Percentiles rank a stretch among this genome's conserved stretches.
Evolutionary conservation across 208 protist species (phyloP).

Genomic region (Crithidia bombi): DNA sequence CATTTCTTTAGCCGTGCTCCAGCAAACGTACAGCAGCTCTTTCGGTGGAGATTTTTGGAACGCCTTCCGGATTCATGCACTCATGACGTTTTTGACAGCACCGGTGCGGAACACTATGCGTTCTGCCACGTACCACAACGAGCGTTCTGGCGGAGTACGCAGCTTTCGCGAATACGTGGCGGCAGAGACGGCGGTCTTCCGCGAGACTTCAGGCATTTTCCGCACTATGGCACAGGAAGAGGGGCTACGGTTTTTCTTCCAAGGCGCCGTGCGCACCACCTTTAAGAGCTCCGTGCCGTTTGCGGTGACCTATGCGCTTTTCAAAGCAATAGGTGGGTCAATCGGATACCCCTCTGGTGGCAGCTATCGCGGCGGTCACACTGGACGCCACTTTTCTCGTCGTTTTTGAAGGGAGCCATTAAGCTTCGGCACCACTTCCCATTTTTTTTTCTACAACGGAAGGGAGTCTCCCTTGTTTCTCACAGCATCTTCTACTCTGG

Average conservation of each 20-base stretch:
- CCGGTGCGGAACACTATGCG: conserved; percentile 83
- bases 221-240: conserved; percentile 56
- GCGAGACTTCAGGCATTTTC: conserved; percentile 67
- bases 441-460: neutral
- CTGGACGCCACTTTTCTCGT: conserved; percentile 48
- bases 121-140: conserved; percentile 64
- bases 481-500: too few relatives aligned
- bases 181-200: conserved; percentile 76
- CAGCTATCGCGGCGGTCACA: conserved; percentile 27
- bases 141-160: conserved; percentile 79
- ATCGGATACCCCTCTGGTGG: conserved; percentile 51
- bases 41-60: conserved; percentile 64
- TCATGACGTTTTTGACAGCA: conserved; percentile 83
- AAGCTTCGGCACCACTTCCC: neutral
- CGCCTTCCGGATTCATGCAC: conserved; percentile 77
- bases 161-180: conserved; percentile 49
- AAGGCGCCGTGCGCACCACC: conserved; percentile 71
- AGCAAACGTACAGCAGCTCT: conserved; percentile 44
- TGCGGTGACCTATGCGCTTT: conserved; percentile 78
- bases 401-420: conserved; percentile 10
- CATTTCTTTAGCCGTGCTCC: conserved; percentile 61
- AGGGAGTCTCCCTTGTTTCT: too few relatives aligned
- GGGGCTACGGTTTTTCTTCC: conserved; percentile 82
- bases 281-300: conserved; percentile 91
- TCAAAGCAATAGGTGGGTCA: conserved; percentile 71